Percentiles rank a stretch among this genome's conserved stretches.
phyloP scores from a whole-genome alignment of 805 yeast species.

The Metschnikowia gelsemii region DNA sequence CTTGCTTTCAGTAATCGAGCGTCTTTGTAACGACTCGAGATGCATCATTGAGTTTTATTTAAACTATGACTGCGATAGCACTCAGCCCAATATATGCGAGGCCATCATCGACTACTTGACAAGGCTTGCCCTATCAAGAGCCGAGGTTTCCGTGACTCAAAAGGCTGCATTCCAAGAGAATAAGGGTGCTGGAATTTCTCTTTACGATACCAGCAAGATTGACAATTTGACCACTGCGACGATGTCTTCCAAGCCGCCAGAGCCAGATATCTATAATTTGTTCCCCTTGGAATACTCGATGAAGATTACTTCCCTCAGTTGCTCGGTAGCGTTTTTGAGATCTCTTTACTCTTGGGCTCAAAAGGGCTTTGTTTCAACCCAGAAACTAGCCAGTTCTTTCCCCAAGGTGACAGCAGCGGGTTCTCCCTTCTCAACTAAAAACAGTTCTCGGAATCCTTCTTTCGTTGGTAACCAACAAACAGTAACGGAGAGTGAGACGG shows the following conservation, averaged over 20 bases:
- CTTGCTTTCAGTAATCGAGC: conserved; percentile 72
- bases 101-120: conserved; percentile 75
- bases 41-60: conserved; percentile 88
- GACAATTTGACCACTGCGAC: conserved; percentile 75
- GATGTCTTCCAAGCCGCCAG: conserved; percentile 54
- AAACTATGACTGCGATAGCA: conserved; percentile 90
- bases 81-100: conserved; percentile 83
- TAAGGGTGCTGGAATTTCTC: conserved; percentile 56
- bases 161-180: conserved; percentile 46
- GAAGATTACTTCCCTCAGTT: conserved; percentile 75
- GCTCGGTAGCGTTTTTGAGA: conserved; percentile 77
- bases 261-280: conserved; percentile 49
- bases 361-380: conserved; percentile 39
- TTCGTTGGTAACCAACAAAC: conserved; percentile 22
- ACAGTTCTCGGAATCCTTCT: conserved; percentile 33
- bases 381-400: conserved; percentile 2
- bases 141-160: conserved; percentile 70
- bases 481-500: conserved; percentile 62
- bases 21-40: conserved; percentile 84
- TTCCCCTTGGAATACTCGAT: conserved; percentile 82
- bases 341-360: conserved; percentile 88
- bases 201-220: conserved; percentile 69
- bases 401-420: conserved; percentile 14
- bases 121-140: conserved; percentile 64
- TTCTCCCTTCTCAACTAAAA: conserved; percentile 26